phyloP scores from a whole-genome alignment of 2,329 filamentous ascomycete species.

The Chrysoporthe austroafricana region DNA sequence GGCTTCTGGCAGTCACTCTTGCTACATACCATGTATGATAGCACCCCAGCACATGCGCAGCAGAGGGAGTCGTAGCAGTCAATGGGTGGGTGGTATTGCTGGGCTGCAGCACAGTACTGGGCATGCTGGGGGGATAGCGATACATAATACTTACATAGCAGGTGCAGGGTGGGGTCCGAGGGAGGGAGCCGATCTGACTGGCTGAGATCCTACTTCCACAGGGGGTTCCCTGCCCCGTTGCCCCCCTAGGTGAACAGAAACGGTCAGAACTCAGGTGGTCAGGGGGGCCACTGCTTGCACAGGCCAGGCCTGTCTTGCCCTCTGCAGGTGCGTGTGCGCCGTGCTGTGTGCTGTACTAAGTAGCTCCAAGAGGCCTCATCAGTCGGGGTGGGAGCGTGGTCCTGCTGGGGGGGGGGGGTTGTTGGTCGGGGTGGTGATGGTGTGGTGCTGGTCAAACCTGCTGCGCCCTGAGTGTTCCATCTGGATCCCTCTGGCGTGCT shows the following conservation, averaged over 20 bases:
- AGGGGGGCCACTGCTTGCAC: neutral
- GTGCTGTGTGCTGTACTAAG: neutral
- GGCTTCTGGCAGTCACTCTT: no score
- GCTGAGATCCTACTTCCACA: neutral
- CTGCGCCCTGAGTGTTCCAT: neutral
- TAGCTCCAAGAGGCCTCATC: neutral
- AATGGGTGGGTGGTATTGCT: no score
- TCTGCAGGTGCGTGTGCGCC: neutral
- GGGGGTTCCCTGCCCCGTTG: neutral
- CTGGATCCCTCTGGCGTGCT: neutral
- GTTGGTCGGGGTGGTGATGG: no score
- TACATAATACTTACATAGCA: neutral
- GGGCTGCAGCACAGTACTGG: no score
- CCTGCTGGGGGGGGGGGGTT: no score
- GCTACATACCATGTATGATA: no score
- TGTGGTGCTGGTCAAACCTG: no score
- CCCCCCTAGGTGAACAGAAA: neutral
- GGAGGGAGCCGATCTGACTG: slow-evolving; percentile 3
- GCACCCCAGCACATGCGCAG: no score
- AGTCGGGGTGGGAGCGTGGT: neutral
- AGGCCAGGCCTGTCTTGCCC: neutral
- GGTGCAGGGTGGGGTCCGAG: neutral
- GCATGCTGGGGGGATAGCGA: no score
- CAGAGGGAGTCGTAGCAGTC: no score
- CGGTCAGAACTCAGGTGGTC: neutral